Evolutionary conservation across 495 filamentous ascomycete genomes (phyloP).

Genomic region (Corynascus novoguineensis): DNA sequence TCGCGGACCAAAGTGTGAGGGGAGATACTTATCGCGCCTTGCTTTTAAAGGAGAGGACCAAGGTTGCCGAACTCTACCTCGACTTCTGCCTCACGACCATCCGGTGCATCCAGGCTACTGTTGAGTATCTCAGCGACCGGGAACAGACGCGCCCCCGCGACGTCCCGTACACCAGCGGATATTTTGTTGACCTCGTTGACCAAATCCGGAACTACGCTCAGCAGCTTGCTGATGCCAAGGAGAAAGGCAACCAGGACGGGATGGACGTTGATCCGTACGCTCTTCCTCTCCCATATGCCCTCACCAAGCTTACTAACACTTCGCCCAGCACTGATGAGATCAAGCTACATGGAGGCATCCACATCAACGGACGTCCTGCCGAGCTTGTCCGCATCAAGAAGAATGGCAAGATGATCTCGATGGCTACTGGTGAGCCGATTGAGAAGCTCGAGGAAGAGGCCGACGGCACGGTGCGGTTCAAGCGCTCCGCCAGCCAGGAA

Average conservation of each 20-base stretch:
- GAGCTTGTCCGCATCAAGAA: slow-evolving; percentile 72
- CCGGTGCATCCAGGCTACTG: slow-evolving; percentile 75
- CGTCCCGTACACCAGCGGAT: slow-evolving; percentile 81
- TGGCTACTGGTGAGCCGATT: slow-evolving; percentile 55
- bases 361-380: slow-evolving; percentile 67
- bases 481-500: slow-evolving; percentile 57
- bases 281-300: not conserved
- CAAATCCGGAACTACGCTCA: slow-evolving; percentile 72
- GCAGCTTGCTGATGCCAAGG: slow-evolving; percentile 48
- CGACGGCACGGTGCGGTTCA: slow-evolving; percentile 45
- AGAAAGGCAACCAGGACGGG: slow-evolving; percentile 43
- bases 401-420: slow-evolving; percentile 69
- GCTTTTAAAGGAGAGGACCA: slow-evolving; percentile 67
- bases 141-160: slow-evolving; percentile 78
- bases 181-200: slow-evolving; percentile 89
- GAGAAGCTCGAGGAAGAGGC: slow-evolving; percentile 44
- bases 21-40: slow-evolving; percentile 61
- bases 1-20: slow-evolving; percentile 46
- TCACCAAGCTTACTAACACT: slow-evolving; percentile 36
- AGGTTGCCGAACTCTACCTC: slow-evolving; percentile 62
- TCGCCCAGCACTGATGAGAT: slow-evolving; percentile 56
- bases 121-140: slow-evolving; percentile 68
- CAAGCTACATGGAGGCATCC: slow-evolving; percentile 67
- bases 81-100: slow-evolving; percentile 83
- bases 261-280: slow-evolving; percentile 53